A percentile compares a stretch with the other conserved stretches of the same genome.
phyloP scores from a whole-genome alignment of 495 filamentous ascomycete genomes.

The Bacidia gigantensis region DNA sequence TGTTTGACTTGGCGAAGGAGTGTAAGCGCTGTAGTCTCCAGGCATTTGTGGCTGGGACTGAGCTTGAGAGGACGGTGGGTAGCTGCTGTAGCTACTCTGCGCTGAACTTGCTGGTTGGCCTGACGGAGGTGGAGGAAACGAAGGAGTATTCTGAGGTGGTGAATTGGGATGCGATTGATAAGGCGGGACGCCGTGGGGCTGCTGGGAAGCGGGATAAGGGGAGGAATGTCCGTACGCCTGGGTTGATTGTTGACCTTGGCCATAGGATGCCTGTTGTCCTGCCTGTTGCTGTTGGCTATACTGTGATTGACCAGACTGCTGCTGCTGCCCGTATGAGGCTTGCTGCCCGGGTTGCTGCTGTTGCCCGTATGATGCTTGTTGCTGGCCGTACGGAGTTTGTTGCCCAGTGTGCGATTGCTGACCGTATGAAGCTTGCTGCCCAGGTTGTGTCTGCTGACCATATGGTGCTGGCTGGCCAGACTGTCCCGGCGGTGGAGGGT shows the following conservation, averaged over 20 bases:
- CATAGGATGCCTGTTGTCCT: constrained; percentile 2
- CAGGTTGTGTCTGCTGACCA: neutral
- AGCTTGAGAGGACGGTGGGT: neutral
- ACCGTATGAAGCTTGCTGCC: neutral
- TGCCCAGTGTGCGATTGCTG: constrained; percentile 9
- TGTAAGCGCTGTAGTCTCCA: neutral
- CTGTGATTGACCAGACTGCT: constrained; percentile 2
- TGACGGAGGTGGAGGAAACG: neutral
- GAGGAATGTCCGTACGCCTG: constrained; percentile 4
- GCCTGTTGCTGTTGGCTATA: constrained; percentile 2
- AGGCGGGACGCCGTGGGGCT: neutral
- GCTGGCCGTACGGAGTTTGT: constrained; percentile 3
- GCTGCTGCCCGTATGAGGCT: constrained; percentile 8
- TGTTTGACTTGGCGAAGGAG: neutral
- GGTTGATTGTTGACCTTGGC: neutral
- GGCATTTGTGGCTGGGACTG: neutral
- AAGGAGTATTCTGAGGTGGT: neutral
- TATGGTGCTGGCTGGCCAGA: constrained; percentile 1
- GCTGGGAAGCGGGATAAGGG: neutral
- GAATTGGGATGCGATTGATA: neutral
- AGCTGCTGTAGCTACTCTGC: neutral
- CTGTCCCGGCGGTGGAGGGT: neutral
- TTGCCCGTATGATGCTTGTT: constrained; percentile 2
- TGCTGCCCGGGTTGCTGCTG: neutral
- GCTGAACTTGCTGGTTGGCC: neutral